Evolutionary conservation across 495 filamentous ascomycete genomes (phyloP), one percentile per base, ranked within the genome.

Genomic region (Elaphomyces granulatus): DNA sequence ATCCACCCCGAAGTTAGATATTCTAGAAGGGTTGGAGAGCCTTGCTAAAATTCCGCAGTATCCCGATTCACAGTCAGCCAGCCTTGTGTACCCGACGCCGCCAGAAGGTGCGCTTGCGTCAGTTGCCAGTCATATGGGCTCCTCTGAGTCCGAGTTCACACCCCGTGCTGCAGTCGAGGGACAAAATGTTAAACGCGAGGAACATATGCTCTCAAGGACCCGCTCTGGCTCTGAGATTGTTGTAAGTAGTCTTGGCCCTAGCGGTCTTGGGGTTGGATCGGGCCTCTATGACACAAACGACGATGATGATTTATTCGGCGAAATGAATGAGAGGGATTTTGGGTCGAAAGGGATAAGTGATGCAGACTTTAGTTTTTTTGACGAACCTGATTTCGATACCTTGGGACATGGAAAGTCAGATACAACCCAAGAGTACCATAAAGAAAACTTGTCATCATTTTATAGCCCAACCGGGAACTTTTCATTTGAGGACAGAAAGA

Each of bases 301-400:
- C 15, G 66, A 75, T 18, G 75, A 80, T 20, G 77, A 82, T 46
- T 59, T 84, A 1, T 84, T 80, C 48, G 79, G 72, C 7, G 80
- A 83, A 37, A 64, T 81, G 20, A 74, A 75, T 30, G 80, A 74
- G 20, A 78, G 81, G 53, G 72, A 87, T 41, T 94, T 92, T 56
- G 83, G 76, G 15, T 68, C 78, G 15, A 80, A 76, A 46, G 82
- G 78, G n/a, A 74, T 94, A 15, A 87, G 83, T 1, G 87, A 94
- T 49, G 65, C 77, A 2, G 87, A 94, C 52, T 94, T 94, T 57
- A 88, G 74, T 56, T 94, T 92, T 51, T 94, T 94, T 42, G 84
- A 93, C 51, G 74, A 78, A 32, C 70, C 68, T 3, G 67, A 59
- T 35, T 53, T 69, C 15, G 64, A 61, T 7, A 56, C 38, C n/a